Base-by-base conservation (phyloP, 495 filamentous ascomycete species). In the Clohesyomyces aquaticus region DNA sequence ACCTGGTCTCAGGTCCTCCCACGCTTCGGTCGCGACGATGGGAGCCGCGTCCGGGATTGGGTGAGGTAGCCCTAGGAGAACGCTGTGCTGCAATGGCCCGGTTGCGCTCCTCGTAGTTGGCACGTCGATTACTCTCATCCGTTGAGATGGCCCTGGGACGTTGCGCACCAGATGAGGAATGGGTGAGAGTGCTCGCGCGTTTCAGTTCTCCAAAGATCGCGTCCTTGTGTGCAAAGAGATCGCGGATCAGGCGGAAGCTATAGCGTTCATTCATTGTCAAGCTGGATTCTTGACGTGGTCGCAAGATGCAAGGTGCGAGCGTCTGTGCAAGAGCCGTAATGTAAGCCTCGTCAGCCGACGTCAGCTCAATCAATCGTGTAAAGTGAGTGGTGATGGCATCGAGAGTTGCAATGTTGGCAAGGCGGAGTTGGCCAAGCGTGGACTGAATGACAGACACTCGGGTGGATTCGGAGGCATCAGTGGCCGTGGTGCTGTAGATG, bases 341-440 rank as follows among this genome's bases (percentile, higher is more conserved):
- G 73, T 91, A 98, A 51, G 86, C 78, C 74, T 98, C 94, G 63
- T 96, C 93, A 49, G 94, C 94, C 35, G 92, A 96, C 4, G 94
- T 99, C 58, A 98, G 82, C 68, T 99, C 95, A 73, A 99, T 93
- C 64, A 99, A 79, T 61, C 95, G 90, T 14, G 94, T 96, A 75
- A 98, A 97, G 77, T 99, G 94, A 58, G 96, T 98, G 80, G 92
- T 95, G 73, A 96, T 87, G 48, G 95, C 94, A 77, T 99, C 94
- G 71, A 99, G 88, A 28, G 94, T 97, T 59, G 94, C 94, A 74
- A 99, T 98, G 73, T 99, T 99, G 65, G 94, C 91, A 41, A 99
- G 87, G 41, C 93, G 90, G 45, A 99, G 83, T 73, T 96, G 93
- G 46, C 91, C 92, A 66, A 98, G 87, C 0, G 94, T 97, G 66